These are phyloP conservation scores for Sphaceloma murrayae DNA, from an alignment of 2,329 filamentous ascomycete species.

Conservation along the genomic window DNA sequence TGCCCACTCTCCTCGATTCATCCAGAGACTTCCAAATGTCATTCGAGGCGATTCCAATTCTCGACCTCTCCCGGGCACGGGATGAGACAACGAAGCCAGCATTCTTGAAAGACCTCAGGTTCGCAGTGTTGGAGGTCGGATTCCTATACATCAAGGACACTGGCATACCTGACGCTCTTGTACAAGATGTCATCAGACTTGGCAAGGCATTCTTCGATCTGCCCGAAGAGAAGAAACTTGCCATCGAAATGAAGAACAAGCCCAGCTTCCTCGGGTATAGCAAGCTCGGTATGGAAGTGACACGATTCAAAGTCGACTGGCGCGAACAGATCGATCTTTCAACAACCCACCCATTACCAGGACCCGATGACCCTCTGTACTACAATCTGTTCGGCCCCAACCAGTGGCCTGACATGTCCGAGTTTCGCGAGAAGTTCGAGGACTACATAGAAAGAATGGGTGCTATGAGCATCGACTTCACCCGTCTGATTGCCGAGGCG, in stretches of 20 bases:
- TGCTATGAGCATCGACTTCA: slow-evolving; percentile 61
- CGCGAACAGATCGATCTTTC: slow-evolving; percentile 81
- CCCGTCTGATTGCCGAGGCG: slow-evolving; percentile 73
- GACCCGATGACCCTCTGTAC: slow-evolving; percentile 55
- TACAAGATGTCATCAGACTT: slow-evolving; percentile 55
- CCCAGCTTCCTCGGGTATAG: slow-evolving; percentile 41
- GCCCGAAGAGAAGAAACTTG: slow-evolving; percentile 63
- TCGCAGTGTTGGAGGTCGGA: slow-evolving; percentile 75
- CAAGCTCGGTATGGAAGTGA: slow-evolving; percentile 50
- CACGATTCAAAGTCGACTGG: slow-evolving; percentile 66
- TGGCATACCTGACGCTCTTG: slow-evolving; percentile 57
- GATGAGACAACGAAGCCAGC: slow-evolving; percentile 56
- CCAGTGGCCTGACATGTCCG: slow-evolving; percentile 70
- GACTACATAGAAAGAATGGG: slow-evolving; percentile 73
- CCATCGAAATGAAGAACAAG: slow-evolving; percentile 43
- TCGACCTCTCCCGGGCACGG: slow-evolving; percentile 61
- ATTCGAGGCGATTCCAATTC: slow-evolving; percentile 66
- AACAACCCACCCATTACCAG: slow-evolving; percentile 61
- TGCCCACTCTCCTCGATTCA: background rate
- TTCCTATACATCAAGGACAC: slow-evolving; percentile 80
- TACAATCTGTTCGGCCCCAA: slow-evolving; percentile 66
- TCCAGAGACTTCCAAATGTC: slow-evolving; percentile 19
- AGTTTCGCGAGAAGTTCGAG: slow-evolving; percentile 58
- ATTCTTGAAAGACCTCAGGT: slow-evolving; percentile 61
- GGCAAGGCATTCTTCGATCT: slow-evolving; percentile 69